A percentile compares a stretch with the other conserved stretches of the same genome.
Evolutionary conservation across 176 grass and related monocot genomes (phyloP).

Genomic region (Chrysopogon serrulatus): DNA sequence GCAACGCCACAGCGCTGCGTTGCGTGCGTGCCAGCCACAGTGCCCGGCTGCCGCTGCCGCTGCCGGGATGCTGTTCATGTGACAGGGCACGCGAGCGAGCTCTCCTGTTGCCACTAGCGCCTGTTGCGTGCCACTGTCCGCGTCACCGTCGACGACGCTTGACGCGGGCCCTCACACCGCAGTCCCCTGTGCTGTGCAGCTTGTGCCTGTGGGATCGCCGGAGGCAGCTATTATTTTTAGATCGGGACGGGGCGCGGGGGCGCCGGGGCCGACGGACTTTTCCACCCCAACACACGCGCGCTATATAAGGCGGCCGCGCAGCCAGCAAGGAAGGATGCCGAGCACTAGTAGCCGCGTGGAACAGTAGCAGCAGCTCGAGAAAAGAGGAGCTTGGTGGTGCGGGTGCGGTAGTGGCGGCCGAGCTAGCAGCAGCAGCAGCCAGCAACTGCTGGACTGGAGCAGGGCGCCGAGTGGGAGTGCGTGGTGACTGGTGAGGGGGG

Average conservation of each 20-base stretch:
- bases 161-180: background rate
- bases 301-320: background rate
- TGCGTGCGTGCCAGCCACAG: too few species aligned
- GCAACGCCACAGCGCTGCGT: background rate
- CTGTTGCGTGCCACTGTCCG: background rate
- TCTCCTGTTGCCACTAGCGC: too few species aligned
- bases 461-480: background rate
- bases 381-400: background rate
- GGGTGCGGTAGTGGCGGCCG: background rate
- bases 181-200: background rate
- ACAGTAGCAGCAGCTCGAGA: background rate
- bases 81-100: too few species aligned
- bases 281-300: background rate
- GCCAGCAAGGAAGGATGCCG: background rate
- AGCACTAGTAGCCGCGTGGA: constrained; percentile 8
- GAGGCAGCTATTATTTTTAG: too few species aligned
- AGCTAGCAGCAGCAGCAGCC: background rate
- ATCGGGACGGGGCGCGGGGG: too few species aligned
- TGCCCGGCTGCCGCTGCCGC: background rate
- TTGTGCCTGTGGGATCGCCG: background rate
- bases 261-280: background rate
- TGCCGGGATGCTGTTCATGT: constrained; percentile 12
- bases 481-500: background rate
- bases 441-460: background rate
- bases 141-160: background rate